Conservation (phyloP, 148 eudicot genomes). For the Fagopyrum homotropicum region DNA sequence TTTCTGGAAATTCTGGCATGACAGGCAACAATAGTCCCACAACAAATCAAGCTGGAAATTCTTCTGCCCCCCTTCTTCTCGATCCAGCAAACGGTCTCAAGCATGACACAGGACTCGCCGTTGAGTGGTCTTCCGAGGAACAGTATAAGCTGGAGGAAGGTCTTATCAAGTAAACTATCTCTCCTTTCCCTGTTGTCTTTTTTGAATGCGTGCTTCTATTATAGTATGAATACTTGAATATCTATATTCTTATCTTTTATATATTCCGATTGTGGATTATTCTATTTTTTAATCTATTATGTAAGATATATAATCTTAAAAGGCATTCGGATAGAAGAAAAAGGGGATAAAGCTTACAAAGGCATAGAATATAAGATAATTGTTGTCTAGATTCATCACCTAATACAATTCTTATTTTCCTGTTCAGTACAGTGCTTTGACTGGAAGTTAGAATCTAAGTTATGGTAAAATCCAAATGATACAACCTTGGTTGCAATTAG, state of each 20-base stretch:
- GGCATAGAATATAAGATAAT: not conserved
- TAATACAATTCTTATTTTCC: not conserved
- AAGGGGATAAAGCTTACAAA: not conserved
- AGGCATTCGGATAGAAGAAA: not conserved
- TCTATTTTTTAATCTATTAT: constrained; percentile 3
- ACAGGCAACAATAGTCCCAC: constrained; percentile 25
- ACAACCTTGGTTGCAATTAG: not conserved
- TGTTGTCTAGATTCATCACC: constrained; percentile 4
- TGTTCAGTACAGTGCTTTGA: not conserved
- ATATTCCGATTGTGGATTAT: not conserved
- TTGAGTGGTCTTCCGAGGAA: constrained; percentile 80
- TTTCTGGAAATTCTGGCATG: constrained; percentile 43
- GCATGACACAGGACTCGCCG: constrained; percentile 70
- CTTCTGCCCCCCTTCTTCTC: constrained; percentile 40
- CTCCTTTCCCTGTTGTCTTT: not conserved
- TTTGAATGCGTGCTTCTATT: constrained; percentile 17
- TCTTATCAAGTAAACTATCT: constrained; percentile 51
- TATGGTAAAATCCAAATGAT: not conserved
- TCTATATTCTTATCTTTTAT: not conserved
- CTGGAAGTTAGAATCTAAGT: not conserved
- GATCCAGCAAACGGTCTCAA: constrained; percentile 76
- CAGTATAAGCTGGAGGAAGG: constrained; percentile 80
- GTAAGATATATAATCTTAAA: not conserved
- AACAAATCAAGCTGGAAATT: constrained; percentile 31
- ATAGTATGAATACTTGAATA: constrained; percentile 12